phyloP scores from a whole-genome alignment of 2,329 filamentous ascomycete species.

The Dissoconium aciculare region DNA sequence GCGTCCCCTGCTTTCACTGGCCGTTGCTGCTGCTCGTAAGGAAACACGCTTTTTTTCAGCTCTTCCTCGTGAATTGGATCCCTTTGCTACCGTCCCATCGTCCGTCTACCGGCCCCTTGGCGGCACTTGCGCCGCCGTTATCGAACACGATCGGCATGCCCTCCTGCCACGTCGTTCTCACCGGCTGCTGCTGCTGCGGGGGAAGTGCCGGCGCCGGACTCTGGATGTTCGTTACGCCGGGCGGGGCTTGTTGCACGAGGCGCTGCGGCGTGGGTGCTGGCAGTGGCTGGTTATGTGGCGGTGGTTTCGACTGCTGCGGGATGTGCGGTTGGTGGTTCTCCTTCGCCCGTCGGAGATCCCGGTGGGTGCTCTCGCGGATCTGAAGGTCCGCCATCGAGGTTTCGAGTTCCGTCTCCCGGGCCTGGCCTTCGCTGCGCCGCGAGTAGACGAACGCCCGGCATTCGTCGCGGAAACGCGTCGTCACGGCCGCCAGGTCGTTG shows the following conservation, averaged over 20 bases:
- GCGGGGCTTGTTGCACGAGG: constrained; percentile 21
- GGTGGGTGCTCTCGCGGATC: constrained; percentile 31
- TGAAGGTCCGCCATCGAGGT: constrained; percentile 46
- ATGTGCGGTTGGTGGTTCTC: constrained; percentile 16
- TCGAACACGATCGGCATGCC: constrained; percentile 23
- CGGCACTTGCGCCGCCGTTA: constrained; percentile 7
- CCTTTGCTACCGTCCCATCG: constrained; percentile 19
- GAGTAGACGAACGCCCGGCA: constrained; percentile 64
- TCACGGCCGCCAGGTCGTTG: constrained; percentile 83
- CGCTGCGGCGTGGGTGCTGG: constrained; percentile 37
- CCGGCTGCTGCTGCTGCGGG: constrained; percentile 1
- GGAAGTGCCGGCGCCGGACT: constrained; percentile 8
- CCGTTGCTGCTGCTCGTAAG: too few species aligned
- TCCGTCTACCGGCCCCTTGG: constrained; percentile 8
- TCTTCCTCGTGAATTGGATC: constrained; percentile 12
- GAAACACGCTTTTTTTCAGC: too few species aligned
- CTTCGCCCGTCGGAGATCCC: constrained; percentile 23
- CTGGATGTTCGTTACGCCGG: constrained; percentile 16
- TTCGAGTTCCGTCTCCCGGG: constrained; percentile 53
- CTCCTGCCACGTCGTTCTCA: constrained; percentile 20
- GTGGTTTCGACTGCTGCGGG: constrained; percentile 22
- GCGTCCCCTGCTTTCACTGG: too few species aligned
- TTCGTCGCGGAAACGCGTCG: constrained; percentile 70
- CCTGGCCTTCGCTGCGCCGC: constrained; percentile 63
- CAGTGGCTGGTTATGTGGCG: constrained; percentile 27